Conservation (phyloP, 306 rosid species). For the Datisca glomerata region DNA sequence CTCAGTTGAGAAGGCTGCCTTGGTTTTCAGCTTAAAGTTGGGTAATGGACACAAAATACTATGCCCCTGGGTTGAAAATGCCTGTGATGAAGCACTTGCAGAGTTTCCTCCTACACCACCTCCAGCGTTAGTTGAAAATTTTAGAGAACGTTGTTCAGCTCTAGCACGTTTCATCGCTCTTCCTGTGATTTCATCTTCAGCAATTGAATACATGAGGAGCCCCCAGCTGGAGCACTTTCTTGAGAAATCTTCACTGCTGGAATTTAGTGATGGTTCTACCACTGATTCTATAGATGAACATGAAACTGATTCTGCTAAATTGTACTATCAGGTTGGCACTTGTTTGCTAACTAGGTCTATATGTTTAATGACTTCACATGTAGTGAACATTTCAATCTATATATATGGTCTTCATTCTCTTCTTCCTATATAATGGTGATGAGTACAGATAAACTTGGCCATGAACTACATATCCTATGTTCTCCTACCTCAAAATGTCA, state of each 20-base stretch:
- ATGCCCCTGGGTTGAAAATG: conserved; percentile 89
- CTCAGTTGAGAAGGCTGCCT: conserved; percentile 90
- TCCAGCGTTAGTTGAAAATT: conserved; percentile 50
- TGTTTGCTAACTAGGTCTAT: conserved; percentile 5
- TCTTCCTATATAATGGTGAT: no score
- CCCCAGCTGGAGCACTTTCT: conserved; percentile 57
- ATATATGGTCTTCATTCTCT: no score
- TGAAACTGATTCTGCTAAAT: conserved; percentile 29
- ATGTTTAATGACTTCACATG: no score
- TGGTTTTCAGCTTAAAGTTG: conserved; percentile 84
- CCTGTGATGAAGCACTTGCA: conserved; percentile 68
- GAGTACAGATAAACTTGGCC: no score
- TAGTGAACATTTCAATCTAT: no score
- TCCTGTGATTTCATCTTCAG: conserved; percentile 58
- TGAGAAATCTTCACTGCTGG: conserved; percentile 32
- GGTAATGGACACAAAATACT: conserved; percentile 85
- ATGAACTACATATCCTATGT: no score
- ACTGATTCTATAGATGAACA: conserved; percentile 31
- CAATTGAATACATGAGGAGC: conserved; percentile 38
- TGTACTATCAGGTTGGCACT: conserved; percentile 56
- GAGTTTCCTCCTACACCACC: conserved; percentile 66
- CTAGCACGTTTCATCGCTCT: conserved; percentile 56
- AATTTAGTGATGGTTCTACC: conserved; percentile 31
- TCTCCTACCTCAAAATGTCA: no score
- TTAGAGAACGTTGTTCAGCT: conserved; percentile 43